Percentiles rank a stretch among this genome's conserved stretches.
These are phyloP conservation scores for Solanum pimpinellifolium DNA, from an alignment of 257 asterid genomes.

Conservation along the genomic window DNA sequence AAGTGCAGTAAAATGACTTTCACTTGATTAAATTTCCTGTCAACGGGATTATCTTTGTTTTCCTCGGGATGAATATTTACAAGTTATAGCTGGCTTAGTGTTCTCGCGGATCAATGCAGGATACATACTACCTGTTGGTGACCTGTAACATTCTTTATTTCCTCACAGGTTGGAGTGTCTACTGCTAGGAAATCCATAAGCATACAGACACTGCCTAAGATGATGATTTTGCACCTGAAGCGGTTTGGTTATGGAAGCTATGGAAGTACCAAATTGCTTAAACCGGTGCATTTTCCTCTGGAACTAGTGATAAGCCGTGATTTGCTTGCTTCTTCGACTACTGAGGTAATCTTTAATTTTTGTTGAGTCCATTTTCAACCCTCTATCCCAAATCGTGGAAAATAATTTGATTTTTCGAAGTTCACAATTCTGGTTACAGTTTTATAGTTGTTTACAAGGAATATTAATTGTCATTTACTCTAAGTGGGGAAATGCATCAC, in stretches of 20 bases:
- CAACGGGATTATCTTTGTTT: background rate
- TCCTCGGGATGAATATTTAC: background rate
- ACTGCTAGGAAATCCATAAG: constrained; percentile 65
- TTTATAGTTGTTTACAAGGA: background rate
- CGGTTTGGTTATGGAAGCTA: constrained; percentile 64
- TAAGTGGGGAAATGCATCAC: background rate
- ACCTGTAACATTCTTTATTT: background rate
- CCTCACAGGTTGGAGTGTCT: constrained; percentile 54
- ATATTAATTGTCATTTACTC: background rate
- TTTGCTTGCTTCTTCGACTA: constrained; percentile 50
- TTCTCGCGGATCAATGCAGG: background rate
- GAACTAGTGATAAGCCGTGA: constrained; percentile 64
- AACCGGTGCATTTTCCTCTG: constrained; percentile 67
- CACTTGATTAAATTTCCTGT: background rate
- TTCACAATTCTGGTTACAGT: background rate
- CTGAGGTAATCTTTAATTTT: constrained; percentile 42
- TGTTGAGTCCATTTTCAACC: background rate
- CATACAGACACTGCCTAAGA: constrained; percentile 66
- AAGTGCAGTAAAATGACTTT: background rate
- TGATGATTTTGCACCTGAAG: constrained; percentile 80
- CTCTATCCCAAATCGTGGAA: background rate
- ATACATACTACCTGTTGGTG: background rate
- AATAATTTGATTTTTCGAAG: background rate
- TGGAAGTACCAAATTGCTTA: constrained; percentile 86
- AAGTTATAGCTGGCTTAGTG: background rate